These are phyloP conservation scores for Pugionium cornutum DNA, from an alignment of 345 rosid species.

Conservation along the genomic window DNA sequence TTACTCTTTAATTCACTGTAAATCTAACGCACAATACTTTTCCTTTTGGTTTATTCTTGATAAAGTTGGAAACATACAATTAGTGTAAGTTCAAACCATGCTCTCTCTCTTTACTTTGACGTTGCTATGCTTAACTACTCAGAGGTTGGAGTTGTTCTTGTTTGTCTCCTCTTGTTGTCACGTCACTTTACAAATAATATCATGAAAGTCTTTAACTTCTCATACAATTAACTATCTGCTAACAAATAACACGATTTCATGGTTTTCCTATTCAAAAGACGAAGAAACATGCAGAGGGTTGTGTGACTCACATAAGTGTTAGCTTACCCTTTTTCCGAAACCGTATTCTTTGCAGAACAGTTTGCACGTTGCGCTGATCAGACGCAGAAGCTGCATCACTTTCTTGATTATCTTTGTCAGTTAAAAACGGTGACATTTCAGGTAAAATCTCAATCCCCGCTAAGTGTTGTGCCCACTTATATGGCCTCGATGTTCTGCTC, in stretches of 20 bases:
- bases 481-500: constrained; percentile 71
- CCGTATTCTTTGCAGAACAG: constrained; percentile 76
- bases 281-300: constrained; percentile 43
- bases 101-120: not conserved
- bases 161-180: no score
- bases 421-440: constrained; percentile 73
- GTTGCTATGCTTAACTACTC: no score
- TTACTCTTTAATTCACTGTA: no score
- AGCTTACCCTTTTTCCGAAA: constrained; percentile 62
- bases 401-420: constrained; percentile 46
- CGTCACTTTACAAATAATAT: not conserved
- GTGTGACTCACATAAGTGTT: constrained; percentile 80
- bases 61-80: constrained; percentile 7
- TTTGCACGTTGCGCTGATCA: constrained; percentile 71
- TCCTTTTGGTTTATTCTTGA: not conserved
- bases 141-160: no score
- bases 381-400: constrained; percentile 51
- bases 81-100: constrained; percentile 5
- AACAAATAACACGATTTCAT: constrained; percentile 20
- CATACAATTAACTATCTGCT: constrained; percentile 2
- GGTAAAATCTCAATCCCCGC: constrained; percentile 94
- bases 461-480: constrained; percentile 92
- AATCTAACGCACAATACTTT: not conserved
- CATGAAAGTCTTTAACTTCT: not conserved
- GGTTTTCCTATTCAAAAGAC: constrained; percentile 36